phyloP scores from a whole-genome alignment of 345 rosid species.

The Odontarrhena argentea region DNA sequence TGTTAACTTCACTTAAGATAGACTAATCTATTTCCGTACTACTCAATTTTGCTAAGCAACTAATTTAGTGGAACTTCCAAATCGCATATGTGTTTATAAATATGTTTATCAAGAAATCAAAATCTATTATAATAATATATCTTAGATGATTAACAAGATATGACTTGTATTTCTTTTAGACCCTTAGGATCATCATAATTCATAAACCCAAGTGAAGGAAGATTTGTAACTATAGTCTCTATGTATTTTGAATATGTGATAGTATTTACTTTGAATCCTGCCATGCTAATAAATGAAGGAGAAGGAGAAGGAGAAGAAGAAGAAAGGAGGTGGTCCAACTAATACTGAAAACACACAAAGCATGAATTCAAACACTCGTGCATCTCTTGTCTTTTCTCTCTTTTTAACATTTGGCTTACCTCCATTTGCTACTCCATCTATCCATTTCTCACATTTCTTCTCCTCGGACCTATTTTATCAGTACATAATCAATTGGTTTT shows the following conservation, averaged over 20 bases:
- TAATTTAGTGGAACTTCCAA: too few relatives aligned
- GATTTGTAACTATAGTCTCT: neutral
- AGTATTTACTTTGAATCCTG: neutral
- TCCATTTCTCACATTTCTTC: conserved; percentile 9
- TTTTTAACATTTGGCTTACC: conserved; percentile 30
- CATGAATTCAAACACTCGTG: conserved; percentile 44
- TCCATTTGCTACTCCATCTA: conserved; percentile 23
- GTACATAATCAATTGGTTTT: neutral
- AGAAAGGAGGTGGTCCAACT: conserved; percentile 34
- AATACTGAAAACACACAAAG: conserved; percentile 31
- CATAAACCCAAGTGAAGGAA: neutral
- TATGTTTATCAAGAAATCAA: too few relatives aligned
- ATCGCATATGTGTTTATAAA: too few relatives aligned
- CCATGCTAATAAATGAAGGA: neutral
- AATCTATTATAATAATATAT: too few relatives aligned
- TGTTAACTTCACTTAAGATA: too few relatives aligned
- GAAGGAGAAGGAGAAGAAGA: neutral
- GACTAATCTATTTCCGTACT: too few relatives aligned
- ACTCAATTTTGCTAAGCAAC: too few relatives aligned
- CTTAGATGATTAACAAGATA: too few relatives aligned
- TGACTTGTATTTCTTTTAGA: too few relatives aligned
- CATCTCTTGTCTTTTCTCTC: conserved; percentile 40
- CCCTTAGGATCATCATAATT: too few relatives aligned
- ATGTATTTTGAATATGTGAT: neutral
- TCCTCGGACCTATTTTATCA: conserved; percentile 34